Conservation (phyloP, 805 yeast genomes). For the Kuraishia floccosa region DNA sequence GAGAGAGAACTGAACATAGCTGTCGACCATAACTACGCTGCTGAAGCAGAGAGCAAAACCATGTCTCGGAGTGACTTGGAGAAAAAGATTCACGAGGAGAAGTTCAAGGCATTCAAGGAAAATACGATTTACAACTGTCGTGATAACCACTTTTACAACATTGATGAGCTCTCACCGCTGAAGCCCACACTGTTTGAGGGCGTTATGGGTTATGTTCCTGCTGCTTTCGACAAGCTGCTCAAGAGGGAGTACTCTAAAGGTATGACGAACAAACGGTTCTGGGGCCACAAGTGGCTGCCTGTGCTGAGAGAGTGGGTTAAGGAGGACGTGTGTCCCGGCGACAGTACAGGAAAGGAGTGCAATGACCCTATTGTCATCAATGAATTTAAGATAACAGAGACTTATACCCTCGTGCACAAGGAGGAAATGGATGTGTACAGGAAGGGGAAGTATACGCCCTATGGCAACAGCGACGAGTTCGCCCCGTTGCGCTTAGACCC, state of each 20-base stretch:
- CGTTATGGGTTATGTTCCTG: conserved; percentile 42
- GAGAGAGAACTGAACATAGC: conserved; percentile 5
- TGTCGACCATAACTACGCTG: conserved; percentile 10
- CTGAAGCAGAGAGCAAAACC: conserved; percentile 6
- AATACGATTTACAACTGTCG: conserved; percentile 33
- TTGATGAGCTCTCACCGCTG: conserved; percentile 39
- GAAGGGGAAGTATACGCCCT: conserved; percentile 2
- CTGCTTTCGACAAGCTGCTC: conserved; percentile 25
- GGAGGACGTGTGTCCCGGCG: conserved; percentile 13
- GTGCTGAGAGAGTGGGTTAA: conserved; percentile 47
- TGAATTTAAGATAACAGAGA: conserved; percentile 19
- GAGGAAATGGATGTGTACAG: conserved; percentile 14
- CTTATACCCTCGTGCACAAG: conserved; percentile 12
- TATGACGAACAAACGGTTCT: conserved; percentile 21
- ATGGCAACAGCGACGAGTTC: conserved; percentile 4
- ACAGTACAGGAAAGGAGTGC: conserved; percentile 17
- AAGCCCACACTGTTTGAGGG: conserved; percentile 40
- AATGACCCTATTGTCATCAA: conserved; percentile 15
- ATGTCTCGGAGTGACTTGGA: no score
- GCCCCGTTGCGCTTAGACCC: conserved; percentile 7
- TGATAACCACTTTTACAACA: conserved; percentile 37
- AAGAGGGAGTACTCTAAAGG: conserved; percentile 36
- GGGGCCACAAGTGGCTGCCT: conserved; percentile 32
- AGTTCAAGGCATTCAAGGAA: conserved; percentile 1
- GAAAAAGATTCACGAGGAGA: conserved; percentile 3